phyloP scores from a whole-genome alignment of 208 protist species.

The Crithidia acanthocephali region DNA sequence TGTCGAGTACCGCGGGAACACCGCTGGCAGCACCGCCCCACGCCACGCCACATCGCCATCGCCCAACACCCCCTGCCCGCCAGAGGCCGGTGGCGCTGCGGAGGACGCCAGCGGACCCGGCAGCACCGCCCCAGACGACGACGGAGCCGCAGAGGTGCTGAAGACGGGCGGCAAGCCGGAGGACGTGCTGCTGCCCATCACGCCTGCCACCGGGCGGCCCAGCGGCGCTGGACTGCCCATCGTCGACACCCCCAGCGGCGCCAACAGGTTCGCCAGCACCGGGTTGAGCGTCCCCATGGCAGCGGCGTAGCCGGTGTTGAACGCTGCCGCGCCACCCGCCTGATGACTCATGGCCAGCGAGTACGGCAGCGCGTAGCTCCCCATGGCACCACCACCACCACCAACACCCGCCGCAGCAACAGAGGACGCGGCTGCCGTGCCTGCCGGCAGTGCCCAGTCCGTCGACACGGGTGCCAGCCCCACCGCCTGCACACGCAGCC shows the following conservation, averaged over 20 bases:
- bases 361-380: conserved; percentile 17
- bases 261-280: conserved; percentile 21
- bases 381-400: too few relatives aligned
- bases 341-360: neutral
- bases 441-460: conserved; percentile 3
- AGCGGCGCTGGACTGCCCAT: neutral
- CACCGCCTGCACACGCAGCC: conserved; percentile 35
- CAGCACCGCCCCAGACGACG: neutral
- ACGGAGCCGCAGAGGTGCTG: neutral
- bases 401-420: too few relatives aligned
- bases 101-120: neutral
- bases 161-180: conserved; percentile 3
- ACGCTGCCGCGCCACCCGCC: neutral
- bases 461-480: conserved; percentile 18
- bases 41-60: conserved; percentile 21
- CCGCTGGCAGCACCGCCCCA: conserved; percentile 9
- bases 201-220: conserved; percentile 1
- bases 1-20: neutral
- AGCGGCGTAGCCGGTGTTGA: conserved; percentile 2
- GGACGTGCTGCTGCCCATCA: neutral
- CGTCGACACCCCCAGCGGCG: conserved; percentile 14
- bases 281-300: conserved; percentile 23
- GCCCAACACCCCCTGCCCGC: conserved; percentile 16
- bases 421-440: neutral
- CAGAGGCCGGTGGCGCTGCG: neutral